Percentiles rank a stretch among this genome's conserved stretches.
These are phyloP conservation scores for Rhodotorula sp. DNA, from an alignment of 1,284 basidiomycete species.

Conservation along the genomic window DNA sequence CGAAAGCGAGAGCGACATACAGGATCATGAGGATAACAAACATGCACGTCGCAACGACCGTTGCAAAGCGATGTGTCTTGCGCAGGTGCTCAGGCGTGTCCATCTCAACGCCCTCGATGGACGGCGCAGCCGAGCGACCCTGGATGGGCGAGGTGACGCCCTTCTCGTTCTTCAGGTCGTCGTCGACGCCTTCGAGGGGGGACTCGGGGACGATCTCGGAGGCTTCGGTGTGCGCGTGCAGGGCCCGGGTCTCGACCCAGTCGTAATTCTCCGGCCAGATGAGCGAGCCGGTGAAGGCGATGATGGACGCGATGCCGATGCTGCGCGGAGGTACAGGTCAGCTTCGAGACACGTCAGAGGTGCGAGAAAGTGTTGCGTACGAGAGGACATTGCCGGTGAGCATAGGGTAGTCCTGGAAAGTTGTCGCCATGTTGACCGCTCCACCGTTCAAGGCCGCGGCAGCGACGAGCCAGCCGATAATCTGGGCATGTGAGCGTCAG, in stretches of 20 bases:
- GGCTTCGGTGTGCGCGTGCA: conserved; percentile 35
- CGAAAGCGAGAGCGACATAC: neutral
- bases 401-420: conserved; percentile 48
- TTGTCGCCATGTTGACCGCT: conserved; percentile 65
- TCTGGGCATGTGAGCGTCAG: too few relatives aligned
- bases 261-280: conserved; percentile 75
- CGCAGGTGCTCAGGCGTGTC: conserved; percentile 57
- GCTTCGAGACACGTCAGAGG: neutral
- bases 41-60: conserved; percentile 65
- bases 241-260: conserved; percentile 71
- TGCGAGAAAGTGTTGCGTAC: neutral
- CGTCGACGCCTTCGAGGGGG: neutral
- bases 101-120: conserved; percentile 43
- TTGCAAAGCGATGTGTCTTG: conserved; percentile 74
- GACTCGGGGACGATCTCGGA: conserved; percentile 40
- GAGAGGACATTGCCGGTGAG: conserved; percentile 31
- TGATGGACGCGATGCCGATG: conserved; percentile 60
- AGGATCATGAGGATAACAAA: conserved; percentile 51
- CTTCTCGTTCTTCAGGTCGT: conserved; percentile 52
- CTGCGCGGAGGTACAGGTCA: neutral
- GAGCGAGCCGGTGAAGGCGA: conserved; percentile 64
- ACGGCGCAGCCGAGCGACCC: conserved; percentile 5
- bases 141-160: conserved; percentile 26
- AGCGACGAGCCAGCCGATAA: conserved; percentile 80
- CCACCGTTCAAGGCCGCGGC: conserved; percentile 68